Percentiles rank a stretch among this genome's conserved stretches.
phyloP scores from a whole-genome alignment of 352 stramenopile genomes.

The Aphanomyces invadans region DNA sequence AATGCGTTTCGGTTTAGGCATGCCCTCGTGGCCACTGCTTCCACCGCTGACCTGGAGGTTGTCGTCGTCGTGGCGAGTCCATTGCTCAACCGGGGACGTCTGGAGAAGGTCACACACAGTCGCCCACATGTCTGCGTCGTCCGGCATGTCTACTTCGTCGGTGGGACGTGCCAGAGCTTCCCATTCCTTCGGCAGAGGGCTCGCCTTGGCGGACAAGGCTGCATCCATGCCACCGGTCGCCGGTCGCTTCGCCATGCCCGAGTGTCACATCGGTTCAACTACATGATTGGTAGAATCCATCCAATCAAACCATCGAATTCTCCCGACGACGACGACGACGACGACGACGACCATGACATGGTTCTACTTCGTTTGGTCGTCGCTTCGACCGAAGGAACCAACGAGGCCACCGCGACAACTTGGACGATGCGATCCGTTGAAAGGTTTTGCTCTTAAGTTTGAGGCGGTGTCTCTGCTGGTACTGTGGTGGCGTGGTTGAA shows the following conservation, averaged over 20 bases:
- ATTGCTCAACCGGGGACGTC: background rate
- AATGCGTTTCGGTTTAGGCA: background rate
- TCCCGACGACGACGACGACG: too few relatives aligned
- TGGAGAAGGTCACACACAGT: conserved; percentile 6
- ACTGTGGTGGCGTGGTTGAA: background rate
- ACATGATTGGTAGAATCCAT: background rate
- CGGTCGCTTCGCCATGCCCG: too few relatives aligned
- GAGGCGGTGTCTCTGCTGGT: background rate
- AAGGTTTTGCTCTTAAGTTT: background rate
- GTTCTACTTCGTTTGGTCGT: too few relatives aligned
- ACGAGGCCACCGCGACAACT: too few relatives aligned
- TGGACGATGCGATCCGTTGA: too few relatives aligned
- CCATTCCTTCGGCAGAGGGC: background rate
- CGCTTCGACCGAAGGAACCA: too few relatives aligned
- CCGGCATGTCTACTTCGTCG: background rate
- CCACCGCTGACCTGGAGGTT: background rate
- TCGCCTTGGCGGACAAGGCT: background rate
- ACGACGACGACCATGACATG: background rate
- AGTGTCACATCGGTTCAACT: background rate
- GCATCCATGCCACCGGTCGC: too few relatives aligned
- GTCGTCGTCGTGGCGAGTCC: background rate
- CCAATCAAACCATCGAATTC: background rate
- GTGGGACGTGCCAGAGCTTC: background rate
- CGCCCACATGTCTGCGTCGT: conserved; percentile 10
- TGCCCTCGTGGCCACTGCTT: background rate